Conservation (phyloP, 805 yeast genomes). For the Ogataea methanolica region DNA sequence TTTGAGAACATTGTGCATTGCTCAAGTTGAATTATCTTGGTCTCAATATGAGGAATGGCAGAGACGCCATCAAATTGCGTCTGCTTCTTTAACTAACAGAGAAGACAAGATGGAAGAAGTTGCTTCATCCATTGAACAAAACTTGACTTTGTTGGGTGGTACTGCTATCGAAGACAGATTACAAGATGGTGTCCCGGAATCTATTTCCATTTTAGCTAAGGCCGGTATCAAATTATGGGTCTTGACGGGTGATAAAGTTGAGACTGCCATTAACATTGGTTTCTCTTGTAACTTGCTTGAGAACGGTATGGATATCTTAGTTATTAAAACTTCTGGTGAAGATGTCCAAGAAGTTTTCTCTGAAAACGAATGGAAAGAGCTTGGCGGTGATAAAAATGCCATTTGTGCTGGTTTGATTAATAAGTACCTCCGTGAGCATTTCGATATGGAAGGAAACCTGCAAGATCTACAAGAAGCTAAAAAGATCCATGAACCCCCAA, state of each 20-base stretch:
- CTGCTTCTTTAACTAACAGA: slow-evolving; percentile 55
- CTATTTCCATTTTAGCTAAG: slow-evolving; percentile 60
- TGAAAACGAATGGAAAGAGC: slow-evolving; percentile 21
- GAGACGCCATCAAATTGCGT: slow-evolving; percentile 55
- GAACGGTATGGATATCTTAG: slow-evolving; percentile 69
- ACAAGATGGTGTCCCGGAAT: slow-evolving; percentile 84
- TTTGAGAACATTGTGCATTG: slow-evolving; percentile 75
- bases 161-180: slow-evolving; percentile 84
- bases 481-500: slow-evolving; percentile 62
- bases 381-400: slow-evolving; percentile 18
- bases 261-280: slow-evolving; percentile 84
- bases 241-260: slow-evolving; percentile 84
- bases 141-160: slow-evolving; percentile 66
- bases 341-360: slow-evolving; percentile 43
- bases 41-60: slow-evolving; percentile 60
- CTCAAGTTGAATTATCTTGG: slow-evolving; percentile 64
- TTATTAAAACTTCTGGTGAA: slow-evolving; percentile 55
- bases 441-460: slow-evolving; percentile 52
- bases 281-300: slow-evolving; percentile 76
- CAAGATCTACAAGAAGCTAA: slow-evolving; percentile 55
- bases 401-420: slow-evolving; percentile 45
- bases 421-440: slow-evolving; percentile 50
- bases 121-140: slow-evolving; percentile 68
- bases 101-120: slow-evolving; percentile 71
- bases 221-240: slow-evolving; percentile 89